Evolutionary conservation across 2,329 filamentous ascomycete species (phyloP).

Genomic region (Ophiostoma angusticollis): DNA sequence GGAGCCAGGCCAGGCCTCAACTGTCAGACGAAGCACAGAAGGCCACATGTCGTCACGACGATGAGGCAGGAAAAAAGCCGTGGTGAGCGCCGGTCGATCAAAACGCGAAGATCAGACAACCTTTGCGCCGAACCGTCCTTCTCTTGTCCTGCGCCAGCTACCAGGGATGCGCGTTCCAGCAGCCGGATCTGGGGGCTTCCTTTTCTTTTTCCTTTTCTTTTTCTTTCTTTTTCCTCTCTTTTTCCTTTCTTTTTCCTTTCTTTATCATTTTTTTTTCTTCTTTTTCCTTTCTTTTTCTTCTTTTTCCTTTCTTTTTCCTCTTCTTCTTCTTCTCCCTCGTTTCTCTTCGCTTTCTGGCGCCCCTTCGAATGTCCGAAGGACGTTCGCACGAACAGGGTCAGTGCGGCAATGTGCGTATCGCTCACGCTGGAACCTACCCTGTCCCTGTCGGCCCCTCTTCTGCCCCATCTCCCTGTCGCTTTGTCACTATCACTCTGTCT

Average conservation of each 20-base stretch:
- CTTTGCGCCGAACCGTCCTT: no score
- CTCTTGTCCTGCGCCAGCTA: conserved; percentile 7
- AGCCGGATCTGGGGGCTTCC: neutral
- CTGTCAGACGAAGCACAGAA: neutral
- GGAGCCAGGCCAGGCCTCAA: neutral
- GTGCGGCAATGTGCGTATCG: no score
- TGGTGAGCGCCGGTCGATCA: conserved; percentile 9
- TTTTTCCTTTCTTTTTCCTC: neutral
- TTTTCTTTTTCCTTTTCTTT: neutral
- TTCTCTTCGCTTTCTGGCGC: no score
- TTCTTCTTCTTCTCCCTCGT: neutral
- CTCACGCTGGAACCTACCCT: no score
- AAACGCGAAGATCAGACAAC: conserved; percentile 9
- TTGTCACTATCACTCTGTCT: no score
- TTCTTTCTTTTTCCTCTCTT: neutral
- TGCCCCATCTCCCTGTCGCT: no score
- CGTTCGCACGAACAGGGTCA: no score
- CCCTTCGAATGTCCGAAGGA: no score
- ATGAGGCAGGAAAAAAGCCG: conserved; percentile 7
- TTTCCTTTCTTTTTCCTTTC: neutral
- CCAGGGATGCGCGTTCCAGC: conserved; percentile 2
- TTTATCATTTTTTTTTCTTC: neutral
- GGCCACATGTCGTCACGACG: neutral
- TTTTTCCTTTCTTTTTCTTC: neutral
- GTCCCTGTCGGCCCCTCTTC: no score